These are phyloP conservation scores for Eutreptiella sp. DNA, from an alignment of 208 protist genomes.

Conservation along the genomic window DNA sequence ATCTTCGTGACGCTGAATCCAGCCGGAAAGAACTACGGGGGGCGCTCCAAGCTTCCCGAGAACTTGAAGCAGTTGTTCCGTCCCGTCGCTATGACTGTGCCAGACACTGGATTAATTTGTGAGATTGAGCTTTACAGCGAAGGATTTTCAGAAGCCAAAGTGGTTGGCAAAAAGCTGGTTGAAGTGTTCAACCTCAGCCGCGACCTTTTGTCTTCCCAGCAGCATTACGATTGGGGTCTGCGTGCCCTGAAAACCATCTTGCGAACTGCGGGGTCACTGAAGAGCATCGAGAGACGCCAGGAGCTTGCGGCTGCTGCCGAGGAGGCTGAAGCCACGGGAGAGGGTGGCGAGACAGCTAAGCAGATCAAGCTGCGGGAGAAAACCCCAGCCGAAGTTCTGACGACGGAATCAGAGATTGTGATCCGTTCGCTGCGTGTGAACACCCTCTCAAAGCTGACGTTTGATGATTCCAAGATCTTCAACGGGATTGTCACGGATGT, in stretches of 20 bases:
- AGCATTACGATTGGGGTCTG: constrained; percentile 98
- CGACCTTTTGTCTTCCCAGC: constrained; percentile 89
- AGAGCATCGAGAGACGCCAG: constrained; percentile 73
- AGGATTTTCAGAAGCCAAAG: constrained; percentile 88
- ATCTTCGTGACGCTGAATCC: constrained; percentile 98
- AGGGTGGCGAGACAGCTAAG: too few species aligned
- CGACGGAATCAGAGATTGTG: constrained; percentile 82
- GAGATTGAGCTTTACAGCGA: constrained; percentile 96
- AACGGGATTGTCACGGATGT: constrained; percentile 88
- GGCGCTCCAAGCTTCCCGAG: constrained; percentile 94
- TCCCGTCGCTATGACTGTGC: constrained; percentile 95
- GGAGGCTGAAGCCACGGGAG: constrained; percentile 33
- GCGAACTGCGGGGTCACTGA: constrained; percentile 75
- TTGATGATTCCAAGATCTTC: constrained; percentile 85
- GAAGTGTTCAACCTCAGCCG: constrained; percentile 82
- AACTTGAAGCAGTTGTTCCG: constrained; percentile 98
- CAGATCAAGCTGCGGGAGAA: constrained; percentile 13
- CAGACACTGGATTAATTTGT: constrained; percentile 93
- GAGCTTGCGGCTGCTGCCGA: constrained; percentile 56
- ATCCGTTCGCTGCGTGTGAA: constrained; percentile 93
- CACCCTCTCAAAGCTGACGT: constrained; percentile 96
- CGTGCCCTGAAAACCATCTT: constrained; percentile 94
- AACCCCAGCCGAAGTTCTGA: constrained; percentile 44
- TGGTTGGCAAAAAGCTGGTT: constrained; percentile 83
- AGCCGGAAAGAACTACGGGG: constrained; percentile 95